Percentiles rank a stretch among this genome's conserved stretches.
These are phyloP conservation scores for Marchantia paleacea DNA, from an alignment of 225 moss, liverwort and hornwort species.

Conservation along the genomic window DNA sequence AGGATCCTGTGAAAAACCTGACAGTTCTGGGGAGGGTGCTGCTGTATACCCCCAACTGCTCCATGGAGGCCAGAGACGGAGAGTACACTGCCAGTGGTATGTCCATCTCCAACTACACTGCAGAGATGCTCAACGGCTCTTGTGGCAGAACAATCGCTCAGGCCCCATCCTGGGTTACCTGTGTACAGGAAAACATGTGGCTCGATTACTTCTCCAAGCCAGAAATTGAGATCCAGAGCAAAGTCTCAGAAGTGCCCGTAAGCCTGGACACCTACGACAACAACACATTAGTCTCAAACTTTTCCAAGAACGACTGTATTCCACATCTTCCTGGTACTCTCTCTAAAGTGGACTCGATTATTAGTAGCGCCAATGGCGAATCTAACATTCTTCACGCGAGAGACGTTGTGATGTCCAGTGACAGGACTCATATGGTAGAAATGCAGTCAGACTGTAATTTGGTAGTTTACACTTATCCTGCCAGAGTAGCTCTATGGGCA, in stretches of 20 bases:
- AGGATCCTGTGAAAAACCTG: neutral
- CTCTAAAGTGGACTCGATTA: neutral
- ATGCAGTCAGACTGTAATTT: constrained; percentile 17
- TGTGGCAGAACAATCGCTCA: too few species aligned
- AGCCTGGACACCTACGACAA: neutral
- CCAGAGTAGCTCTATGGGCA: neutral
- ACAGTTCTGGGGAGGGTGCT: constrained; percentile 3
- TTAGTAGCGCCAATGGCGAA: neutral
- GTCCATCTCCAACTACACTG: neutral
- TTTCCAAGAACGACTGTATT: neutral
- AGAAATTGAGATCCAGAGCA: neutral
- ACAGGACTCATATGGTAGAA: neutral
- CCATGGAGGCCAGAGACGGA: neutral
- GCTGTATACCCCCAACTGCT: constrained; percentile 5
- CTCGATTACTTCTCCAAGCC: neutral
- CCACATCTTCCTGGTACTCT: too few species aligned
- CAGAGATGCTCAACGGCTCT: neutral
- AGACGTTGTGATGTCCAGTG: neutral
- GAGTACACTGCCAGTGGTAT: neutral
- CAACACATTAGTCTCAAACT: neutral
- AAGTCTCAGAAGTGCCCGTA: neutral
- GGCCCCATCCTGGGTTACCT: neutral
- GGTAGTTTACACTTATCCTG: neutral
- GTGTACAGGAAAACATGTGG: neutral
- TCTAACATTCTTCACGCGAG: neutral